phyloP scores from a whole-genome alignment of 208 protist species.

The Acanthamoeba culbertsoni region DNA sequence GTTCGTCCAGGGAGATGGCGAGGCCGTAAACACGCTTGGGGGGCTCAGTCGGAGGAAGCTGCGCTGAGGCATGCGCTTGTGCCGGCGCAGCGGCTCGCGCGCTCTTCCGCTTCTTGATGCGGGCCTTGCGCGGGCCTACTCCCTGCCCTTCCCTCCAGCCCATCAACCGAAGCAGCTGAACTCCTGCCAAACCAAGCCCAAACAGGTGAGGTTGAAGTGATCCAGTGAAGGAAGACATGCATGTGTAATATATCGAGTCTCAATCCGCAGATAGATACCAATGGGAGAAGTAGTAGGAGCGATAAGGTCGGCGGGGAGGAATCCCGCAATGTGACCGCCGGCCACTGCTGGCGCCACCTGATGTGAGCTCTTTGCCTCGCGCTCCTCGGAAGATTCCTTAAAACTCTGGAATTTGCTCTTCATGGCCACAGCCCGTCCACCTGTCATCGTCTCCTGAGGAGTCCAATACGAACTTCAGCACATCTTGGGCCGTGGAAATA shows the following conservation, averaged over 20 bases:
- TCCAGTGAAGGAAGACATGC: background rate
- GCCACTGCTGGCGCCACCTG: background rate
- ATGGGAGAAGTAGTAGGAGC: background rate
- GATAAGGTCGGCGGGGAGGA: constrained; percentile 36
- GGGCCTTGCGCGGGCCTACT: background rate
- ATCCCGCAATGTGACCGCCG: background rate
- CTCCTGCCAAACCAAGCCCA: background rate
- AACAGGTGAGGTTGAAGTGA: background rate
- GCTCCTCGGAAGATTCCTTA: background rate
- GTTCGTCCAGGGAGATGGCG: background rate
- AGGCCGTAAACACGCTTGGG: constrained; percentile 17
- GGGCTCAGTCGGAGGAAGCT: background rate
- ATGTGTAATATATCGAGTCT: background rate
- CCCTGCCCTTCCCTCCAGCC: constrained; percentile 59
- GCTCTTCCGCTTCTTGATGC: background rate
- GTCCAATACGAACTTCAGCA: background rate
- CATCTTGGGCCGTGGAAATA: background rate
- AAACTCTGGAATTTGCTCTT: constrained; percentile 11
- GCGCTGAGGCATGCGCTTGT: background rate
- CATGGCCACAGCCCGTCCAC: background rate
- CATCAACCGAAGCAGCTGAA: constrained; percentile 57
- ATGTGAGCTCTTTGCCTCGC: background rate
- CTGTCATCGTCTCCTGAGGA: background rate
- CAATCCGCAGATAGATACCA: background rate
- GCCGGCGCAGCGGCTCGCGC: background rate